phyloP scores from a whole-genome alignment of 164 flowering plant species.

The Stephania cephalantha region DNA sequence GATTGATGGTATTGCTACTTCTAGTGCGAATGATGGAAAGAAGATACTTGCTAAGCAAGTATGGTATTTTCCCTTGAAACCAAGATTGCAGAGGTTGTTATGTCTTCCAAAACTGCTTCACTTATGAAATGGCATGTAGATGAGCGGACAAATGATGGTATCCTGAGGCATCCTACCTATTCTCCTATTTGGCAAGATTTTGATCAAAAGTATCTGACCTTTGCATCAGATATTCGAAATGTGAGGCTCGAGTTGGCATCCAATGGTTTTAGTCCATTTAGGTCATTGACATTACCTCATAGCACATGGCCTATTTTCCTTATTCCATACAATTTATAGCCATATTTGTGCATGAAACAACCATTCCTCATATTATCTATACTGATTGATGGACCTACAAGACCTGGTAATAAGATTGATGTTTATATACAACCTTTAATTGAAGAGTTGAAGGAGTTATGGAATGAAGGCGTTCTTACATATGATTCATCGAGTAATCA shows the following conservation, averaged over 20 bases:
- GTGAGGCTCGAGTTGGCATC: background rate
- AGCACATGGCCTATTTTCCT: background rate
- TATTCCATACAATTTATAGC: background rate
- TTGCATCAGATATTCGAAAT: background rate
- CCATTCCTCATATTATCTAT: background rate
- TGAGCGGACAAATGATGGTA: background rate
- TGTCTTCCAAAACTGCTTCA: background rate
- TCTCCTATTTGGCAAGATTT: background rate
- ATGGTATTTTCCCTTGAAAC: background rate
- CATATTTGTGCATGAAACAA: slow-evolving; percentile 1
- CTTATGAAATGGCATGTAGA: slow-evolving; percentile 2
- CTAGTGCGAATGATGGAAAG: background rate
- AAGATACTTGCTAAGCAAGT: background rate
- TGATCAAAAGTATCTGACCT: background rate
- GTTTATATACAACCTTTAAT: background rate
- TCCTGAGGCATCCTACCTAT: background rate
- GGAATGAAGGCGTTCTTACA: background rate
- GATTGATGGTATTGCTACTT: background rate
- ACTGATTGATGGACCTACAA: background rate
- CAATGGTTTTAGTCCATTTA: slow-evolving; percentile 1
- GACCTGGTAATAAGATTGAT: slow-evolving; percentile 5
- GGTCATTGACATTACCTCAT: background rate
- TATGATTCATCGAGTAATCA: background rate
- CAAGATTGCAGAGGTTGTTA: background rate
- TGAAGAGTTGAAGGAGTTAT: background rate